These are phyloP conservation scores for Cercospora sp. DNA, from an alignment of 2,329 filamentous ascomycete genomes.

Conservation along the genomic window DNA sequence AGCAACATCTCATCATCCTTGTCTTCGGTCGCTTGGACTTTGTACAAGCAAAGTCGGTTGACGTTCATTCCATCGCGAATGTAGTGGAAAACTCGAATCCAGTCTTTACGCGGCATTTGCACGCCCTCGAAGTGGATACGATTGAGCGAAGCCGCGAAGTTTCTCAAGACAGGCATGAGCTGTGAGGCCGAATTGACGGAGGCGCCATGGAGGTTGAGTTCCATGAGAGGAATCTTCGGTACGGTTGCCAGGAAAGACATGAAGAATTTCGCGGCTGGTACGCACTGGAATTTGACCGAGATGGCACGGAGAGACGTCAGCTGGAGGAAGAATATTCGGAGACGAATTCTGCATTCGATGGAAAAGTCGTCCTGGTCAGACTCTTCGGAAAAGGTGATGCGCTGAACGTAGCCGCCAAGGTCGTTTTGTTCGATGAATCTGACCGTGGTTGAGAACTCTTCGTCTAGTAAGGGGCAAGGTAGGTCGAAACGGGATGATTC, in stretches of 20 bases:
- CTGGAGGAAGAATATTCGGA: background rate
- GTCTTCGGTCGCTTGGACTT: background rate
- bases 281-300: background rate
- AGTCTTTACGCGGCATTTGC: background rate
- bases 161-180: background rate
- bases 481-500: background rate
- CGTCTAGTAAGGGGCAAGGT: background rate
- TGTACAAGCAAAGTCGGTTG: background rate
- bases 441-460: background rate
- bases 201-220: background rate
- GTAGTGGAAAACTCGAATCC: background rate
- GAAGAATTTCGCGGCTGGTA: background rate
- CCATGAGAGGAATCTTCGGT: background rate
- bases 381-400: background rate
- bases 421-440: background rate
- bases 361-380: background rate
- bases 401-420: background rate
- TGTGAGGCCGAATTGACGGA: background rate
- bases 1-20: background rate
- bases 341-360: background rate
- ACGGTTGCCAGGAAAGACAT: background rate
- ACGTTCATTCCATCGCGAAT: background rate
- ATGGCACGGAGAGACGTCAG: background rate
- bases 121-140: background rate
- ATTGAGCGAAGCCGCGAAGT: background rate